Evolutionary conservation across 495 filamentous ascomycete species (phyloP).

Genomic region (Xylaria longipes): DNA sequence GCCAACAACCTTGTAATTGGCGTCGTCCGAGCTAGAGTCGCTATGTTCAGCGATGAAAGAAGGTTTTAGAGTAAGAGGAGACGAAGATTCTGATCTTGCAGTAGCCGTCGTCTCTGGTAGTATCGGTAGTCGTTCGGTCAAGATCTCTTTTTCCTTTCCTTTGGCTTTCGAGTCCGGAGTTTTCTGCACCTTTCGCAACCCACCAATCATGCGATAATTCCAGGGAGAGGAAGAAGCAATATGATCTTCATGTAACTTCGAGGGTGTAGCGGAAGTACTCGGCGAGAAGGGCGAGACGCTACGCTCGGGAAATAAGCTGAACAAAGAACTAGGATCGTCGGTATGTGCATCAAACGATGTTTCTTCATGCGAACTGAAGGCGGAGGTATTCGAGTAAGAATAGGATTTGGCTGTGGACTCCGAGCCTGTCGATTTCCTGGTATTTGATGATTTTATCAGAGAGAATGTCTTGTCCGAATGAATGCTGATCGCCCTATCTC

Average conservation of each 20-base stretch:
- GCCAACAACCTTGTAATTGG: conserved; percentile 61
- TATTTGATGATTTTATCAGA: conserved; percentile 38
- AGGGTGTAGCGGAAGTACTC: conserved; percentile 42
- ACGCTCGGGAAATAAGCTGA: conserved; percentile 51
- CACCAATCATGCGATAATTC: conserved; percentile 62
- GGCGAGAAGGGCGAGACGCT: conserved; percentile 44
- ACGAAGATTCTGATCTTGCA: conserved; percentile 32
- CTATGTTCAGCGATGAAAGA: conserved; percentile 55
- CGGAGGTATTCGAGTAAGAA: conserved; percentile 45
- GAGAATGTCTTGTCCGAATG: conserved; percentile 59
- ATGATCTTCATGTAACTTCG: conserved; percentile 52
- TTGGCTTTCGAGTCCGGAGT: conserved; percentile 57
- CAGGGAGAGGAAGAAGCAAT: conserved; percentile 53
- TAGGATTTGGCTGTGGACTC: conserved; percentile 34
- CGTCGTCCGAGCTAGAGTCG: conserved; percentile 55
- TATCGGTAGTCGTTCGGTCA: conserved; percentile 46
- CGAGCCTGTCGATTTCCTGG: conserved; percentile 39
- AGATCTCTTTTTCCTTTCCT: conserved; percentile 40
- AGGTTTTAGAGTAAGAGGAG: conserved; percentile 48
- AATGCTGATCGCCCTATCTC: conserved; percentile 48
- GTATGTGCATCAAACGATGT: conserved; percentile 54
- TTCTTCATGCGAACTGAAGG: conserved; percentile 52
- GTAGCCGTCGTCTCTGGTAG: conserved; percentile 44
- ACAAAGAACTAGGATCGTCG: conserved; percentile 52
- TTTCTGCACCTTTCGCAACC: conserved; percentile 59